These are phyloP conservation scores for Litchi chinensis DNA, from an alignment of 345 rosid genomes.

Conservation along the genomic window DNA sequence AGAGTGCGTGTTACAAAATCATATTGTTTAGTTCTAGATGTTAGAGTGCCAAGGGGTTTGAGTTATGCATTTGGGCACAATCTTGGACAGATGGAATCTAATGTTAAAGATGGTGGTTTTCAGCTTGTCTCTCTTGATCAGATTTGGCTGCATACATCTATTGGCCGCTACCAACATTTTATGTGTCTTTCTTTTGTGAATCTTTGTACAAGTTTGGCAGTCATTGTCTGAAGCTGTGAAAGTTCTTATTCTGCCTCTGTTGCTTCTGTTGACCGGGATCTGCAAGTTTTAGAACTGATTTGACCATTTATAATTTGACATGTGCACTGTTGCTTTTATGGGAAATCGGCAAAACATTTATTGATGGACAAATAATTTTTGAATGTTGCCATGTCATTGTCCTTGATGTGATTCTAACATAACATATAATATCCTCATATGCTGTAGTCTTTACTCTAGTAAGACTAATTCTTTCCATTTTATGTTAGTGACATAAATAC, in stretches of 20 bases:
- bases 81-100: not conserved
- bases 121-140: not conserved
- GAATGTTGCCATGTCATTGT: not conserved
- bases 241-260: not conserved
- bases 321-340: too few species aligned
- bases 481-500: not conserved
- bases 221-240: not conserved
- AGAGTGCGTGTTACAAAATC: not conserved
- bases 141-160: not conserved
- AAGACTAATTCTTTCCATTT: not conserved
- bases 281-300: not conserved
- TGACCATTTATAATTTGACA: not conserved
- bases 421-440: not conserved
- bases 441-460: not conserved
- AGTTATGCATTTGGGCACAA: not conserved
- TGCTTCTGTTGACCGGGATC: not conserved
- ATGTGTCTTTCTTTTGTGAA: not conserved
- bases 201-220: conserved; percentile 3
- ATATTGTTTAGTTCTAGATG: not conserved
- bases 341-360: not conserved
- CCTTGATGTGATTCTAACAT: not conserved
- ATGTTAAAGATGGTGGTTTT: not conserved
- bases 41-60: not conserved
- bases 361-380: not conserved
- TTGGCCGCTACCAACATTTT: not conserved